Evolutionary conservation across 2,329 filamentous ascomycete genomes (phyloP).

Genomic region (Paradendryphiella salina): DNA sequence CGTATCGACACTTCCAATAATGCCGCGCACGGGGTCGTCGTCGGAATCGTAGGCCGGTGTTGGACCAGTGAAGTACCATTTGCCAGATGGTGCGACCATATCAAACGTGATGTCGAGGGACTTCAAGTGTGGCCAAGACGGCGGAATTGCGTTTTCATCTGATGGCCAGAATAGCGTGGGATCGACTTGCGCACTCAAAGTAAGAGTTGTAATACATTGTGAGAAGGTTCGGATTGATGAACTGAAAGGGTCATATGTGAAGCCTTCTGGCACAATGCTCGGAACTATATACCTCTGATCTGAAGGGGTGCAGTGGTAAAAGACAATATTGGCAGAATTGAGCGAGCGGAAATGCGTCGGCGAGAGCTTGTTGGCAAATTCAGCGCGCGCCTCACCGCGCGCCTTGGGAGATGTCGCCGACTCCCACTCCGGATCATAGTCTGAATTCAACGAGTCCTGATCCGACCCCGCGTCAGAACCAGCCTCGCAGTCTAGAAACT

Average conservation of each 20-base stretch:
- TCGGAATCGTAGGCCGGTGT: too few species aligned
- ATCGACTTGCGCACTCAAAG: slow-evolving; percentile 13
- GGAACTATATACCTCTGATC: slow-evolving; percentile 5
- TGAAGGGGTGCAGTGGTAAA: slow-evolving; percentile 3
- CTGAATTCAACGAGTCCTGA: slow-evolving; percentile 6
- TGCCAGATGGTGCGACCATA: slow-evolving; percentile 12
- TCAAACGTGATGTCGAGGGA: slow-evolving; percentile 12
- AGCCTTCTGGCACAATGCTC: slow-evolving; percentile 11
- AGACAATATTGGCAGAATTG: slow-evolving; percentile 4
- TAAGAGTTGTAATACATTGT: slow-evolving; percentile 14
- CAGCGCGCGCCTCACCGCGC: slow-evolving; percentile 1
- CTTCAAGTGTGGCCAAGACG: slow-evolving; percentile 18
- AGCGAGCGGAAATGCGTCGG: neutral
- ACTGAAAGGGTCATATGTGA: slow-evolving; percentile 16
- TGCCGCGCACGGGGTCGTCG: slow-evolving; percentile 4
- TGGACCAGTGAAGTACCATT: slow-evolving; percentile 23
- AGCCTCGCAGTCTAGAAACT: slow-evolving; percentile 5
- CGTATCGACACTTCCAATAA: slow-evolving; percentile 1
- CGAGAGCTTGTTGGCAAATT: slow-evolving; percentile 5
- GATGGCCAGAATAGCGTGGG: slow-evolving; percentile 21
- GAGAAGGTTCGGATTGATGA: slow-evolving; percentile 15
- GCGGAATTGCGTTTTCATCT: neutral
- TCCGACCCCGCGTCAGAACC: slow-evolving; percentile 2
- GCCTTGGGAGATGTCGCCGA: too few species aligned
- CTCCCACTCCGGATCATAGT: too few species aligned